Conservation (phyloP, 345 rosid genomes). For the Salix dunnii region DNA sequence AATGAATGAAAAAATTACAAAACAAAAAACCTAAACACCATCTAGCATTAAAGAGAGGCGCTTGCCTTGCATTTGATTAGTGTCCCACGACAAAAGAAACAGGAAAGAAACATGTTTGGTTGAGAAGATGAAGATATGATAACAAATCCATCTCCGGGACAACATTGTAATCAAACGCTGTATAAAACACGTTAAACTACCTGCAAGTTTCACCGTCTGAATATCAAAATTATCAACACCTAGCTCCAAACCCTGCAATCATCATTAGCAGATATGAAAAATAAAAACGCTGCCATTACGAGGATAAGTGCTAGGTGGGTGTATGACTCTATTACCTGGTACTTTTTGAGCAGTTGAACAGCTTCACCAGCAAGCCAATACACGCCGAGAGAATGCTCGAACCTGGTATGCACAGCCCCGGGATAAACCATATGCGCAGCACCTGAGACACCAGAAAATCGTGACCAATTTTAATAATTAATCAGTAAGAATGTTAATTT, state of each 20-base stretch:
- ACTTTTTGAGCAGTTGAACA: slow-evolving; percentile 53
- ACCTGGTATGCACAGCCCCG: slow-evolving; percentile 87
- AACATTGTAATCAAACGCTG: too few relatives aligned
- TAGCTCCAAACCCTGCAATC: slow-evolving; percentile 71
- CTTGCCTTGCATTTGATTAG: too few relatives aligned
- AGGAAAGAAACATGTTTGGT: neutral
- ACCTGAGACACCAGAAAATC: slow-evolving; percentile 44
- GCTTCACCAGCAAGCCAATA: slow-evolving; percentile 83
- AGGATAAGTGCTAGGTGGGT: neutral
- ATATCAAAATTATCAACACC: slow-evolving; percentile 73
- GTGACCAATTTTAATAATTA: too few relatives aligned
- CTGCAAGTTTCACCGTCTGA: slow-evolving; percentile 87
- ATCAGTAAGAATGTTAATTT: too few relatives aligned
- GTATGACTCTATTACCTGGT: slow-evolving; percentile 42
- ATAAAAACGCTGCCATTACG: neutral
- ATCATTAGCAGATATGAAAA: neutral
- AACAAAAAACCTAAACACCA: neutral
- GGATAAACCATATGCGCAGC: slow-evolving; percentile 76
- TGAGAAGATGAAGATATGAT: too few relatives aligned
- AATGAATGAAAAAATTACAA: slow-evolving; percentile 13
- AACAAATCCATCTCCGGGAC: too few relatives aligned
- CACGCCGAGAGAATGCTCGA: slow-evolving; percentile 95
- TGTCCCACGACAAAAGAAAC: neutral
- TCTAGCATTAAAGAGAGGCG: neutral
- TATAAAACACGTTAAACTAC: slow-evolving; percentile 25